Evolutionary conservation across 805 yeast species (phyloP).

Genomic region (Wickerhamomyces tratensis): DNA sequence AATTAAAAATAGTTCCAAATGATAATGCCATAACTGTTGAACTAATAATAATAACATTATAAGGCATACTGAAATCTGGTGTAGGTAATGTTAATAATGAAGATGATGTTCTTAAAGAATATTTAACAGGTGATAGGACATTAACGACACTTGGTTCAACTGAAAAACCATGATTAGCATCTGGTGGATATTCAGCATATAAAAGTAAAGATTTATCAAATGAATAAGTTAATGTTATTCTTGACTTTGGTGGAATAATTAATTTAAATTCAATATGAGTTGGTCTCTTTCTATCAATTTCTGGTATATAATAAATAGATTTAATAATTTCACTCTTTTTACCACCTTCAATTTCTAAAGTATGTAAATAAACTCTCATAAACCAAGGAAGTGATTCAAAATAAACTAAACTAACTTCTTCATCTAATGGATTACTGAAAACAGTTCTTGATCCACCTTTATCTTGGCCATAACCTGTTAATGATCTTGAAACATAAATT

Average conservation of each 20-base stretch:
- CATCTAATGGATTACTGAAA: conserved; percentile 54
- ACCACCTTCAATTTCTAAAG: conserved; percentile 31
- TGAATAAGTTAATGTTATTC: conserved; percentile 55
- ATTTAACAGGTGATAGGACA: conserved; percentile 32
- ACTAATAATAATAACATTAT: conserved; percentile 88
- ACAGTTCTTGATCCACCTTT: conserved; percentile 81
- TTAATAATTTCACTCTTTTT: conserved; percentile 30
- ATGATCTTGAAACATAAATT: conserved; percentile 67
- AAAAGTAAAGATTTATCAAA: conserved; percentile 83
- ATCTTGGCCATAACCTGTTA: conserved; percentile 89
- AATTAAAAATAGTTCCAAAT: conserved; percentile 79
- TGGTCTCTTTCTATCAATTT: conserved; percentile 72
- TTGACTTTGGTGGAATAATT: conserved; percentile 51
- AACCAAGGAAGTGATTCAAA: conserved; percentile 91
- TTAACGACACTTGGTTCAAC: conserved; percentile 83
- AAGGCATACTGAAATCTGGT: conserved; percentile 98
- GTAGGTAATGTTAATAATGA: conserved; percentile 81
- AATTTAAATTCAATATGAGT: conserved; percentile 69
- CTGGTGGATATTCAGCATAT: conserved; percentile 96
- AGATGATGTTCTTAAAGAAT: conserved; percentile 75
- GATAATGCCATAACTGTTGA: conserved; percentile 90
- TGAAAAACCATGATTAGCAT: conserved; percentile 96
- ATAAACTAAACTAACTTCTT: conserved; percentile 43
- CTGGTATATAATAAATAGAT: conserved; percentile 59
- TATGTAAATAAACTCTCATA: conserved; percentile 72